Base-by-base conservation (phyloP, 2,329 filamentous ascomycete genomes). In the Alternaria novae-zelandiae region DNA sequence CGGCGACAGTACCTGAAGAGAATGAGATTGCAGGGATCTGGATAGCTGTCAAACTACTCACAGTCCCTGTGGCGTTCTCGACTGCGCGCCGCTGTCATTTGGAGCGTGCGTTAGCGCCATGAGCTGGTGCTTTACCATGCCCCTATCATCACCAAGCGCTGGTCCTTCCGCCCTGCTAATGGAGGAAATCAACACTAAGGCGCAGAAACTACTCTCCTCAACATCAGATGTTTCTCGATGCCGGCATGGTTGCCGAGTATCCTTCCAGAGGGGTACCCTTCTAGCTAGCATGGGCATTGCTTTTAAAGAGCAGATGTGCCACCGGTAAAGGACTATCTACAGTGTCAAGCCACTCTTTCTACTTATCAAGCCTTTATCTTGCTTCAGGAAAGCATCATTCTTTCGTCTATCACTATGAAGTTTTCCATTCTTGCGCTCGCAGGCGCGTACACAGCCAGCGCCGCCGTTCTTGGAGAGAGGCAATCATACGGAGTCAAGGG, bases 361-460 rank as follows among this genome's bases (percentile, higher is more conserved):
- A 36, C 28, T 17, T 28, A 26, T 3, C 21, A 46, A 51, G 11
- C 7, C 30, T 41, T 41, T 1, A 10, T 20, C 10, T 49, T 21
- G 17, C 8, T 50, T 21, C 15, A 21, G 5, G n/a, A n/a, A 43
- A 32, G 20, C n/a, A 17, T 41, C 28, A n/a, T 10, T 46, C 32
- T n/a, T 36, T 20, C 21, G 5, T 17, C 3, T n/a, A 36, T 23
- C 26, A 63, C 26, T 23, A 63, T 60, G 61, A 63, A 63, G 45
- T 17, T 60, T 5, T 41, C 51, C 23, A 15, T 61, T 32, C 44
- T 61, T 21, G 51, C 44, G n/a, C 44, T 61, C 41, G 30, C 44
- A 25, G 44, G 51, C 58, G 51, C 53, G 13, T 43, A 56, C 51
- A 56, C 58, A 17, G 30, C 41, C 44, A 61, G 32, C 23, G 58